A percentile compares a stretch with the other conserved stretches of the same genome.
phyloP scores from a whole-genome alignment of 2,329 filamentous ascomycete species.

The Fusarium falciforme region DNA sequence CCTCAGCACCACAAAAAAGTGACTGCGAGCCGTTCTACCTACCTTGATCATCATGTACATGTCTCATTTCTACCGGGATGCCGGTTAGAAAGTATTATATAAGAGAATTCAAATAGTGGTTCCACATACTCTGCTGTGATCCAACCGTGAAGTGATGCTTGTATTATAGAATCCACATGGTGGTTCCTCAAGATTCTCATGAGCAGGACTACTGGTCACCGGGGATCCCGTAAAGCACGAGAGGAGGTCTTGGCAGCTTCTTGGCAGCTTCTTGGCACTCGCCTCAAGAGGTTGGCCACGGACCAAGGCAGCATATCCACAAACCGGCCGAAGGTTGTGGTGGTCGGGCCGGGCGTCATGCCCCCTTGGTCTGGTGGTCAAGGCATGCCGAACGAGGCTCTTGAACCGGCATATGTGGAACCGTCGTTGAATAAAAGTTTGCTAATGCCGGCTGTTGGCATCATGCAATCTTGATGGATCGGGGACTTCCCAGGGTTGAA shows the following conservation, averaged over 20 bases:
- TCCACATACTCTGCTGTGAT: slow-evolving; percentile 25
- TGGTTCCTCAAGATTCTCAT: neutral
- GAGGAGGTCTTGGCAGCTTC: neutral
- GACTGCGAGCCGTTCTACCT: slow-evolving; percentile 32
- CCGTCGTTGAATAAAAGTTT: slow-evolving; percentile 46
- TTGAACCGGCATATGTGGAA: slow-evolving; percentile 33
- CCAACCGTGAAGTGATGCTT: slow-evolving; percentile 26
- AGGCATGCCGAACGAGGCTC: slow-evolving; percentile 7
- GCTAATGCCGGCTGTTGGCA: slow-evolving; percentile 39
- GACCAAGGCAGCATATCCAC: slow-evolving; percentile 27
- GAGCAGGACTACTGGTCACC: slow-evolving; percentile 14
- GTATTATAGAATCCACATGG: slow-evolving; percentile 13
- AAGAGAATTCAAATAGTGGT: slow-evolving; percentile 44
- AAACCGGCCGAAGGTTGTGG: slow-evolving; percentile 16
- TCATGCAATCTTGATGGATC: slow-evolving; percentile 40
- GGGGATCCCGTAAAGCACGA: slow-evolving; percentile 30
- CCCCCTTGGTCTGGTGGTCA: neutral
- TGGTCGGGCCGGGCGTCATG: neutral
- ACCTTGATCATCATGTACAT: slow-evolving; percentile 33
- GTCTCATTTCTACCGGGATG: slow-evolving; percentile 30
- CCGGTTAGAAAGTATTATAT: slow-evolving; percentile 42
- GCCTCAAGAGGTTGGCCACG: slow-evolving; percentile 20
- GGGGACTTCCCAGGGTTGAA: slow-evolving; percentile 6
- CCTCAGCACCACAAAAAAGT: neutral
- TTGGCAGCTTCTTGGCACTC: slow-evolving; percentile 30